Percentiles rank a stretch among this genome's conserved stretches.
Conservation (phyloP, 192 early-diverging fungal species). For the Backusella macrospora region DNA sequence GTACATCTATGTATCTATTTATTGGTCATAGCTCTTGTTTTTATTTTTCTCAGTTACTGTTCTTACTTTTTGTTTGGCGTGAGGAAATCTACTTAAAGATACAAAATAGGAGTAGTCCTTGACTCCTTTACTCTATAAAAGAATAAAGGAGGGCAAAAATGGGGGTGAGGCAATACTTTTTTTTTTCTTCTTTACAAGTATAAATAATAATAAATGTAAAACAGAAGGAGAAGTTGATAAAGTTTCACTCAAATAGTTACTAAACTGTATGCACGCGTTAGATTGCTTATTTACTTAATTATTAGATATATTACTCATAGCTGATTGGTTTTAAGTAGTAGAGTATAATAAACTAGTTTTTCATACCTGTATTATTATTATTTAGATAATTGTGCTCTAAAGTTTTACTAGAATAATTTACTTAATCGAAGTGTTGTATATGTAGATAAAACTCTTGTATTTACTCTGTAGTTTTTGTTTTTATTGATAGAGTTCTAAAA, state of each 20-base stretch:
- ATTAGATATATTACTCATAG: not conserved
- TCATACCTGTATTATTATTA: not conserved
- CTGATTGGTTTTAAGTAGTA: not conserved
- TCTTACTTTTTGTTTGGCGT: constrained; percentile 2
- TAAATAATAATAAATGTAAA: not conserved
- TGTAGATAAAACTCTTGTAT: not conserved
- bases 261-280: not conserved
- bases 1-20: not conserved
- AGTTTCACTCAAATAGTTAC: not conserved
- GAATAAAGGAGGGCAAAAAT: constrained; percentile 8
- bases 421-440: not conserved
- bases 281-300: not conserved
- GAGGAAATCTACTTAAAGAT: not conserved
- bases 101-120: constrained; percentile 3
- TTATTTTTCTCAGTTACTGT: not conserved
- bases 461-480: not conserved
- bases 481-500: too few relatives aligned
- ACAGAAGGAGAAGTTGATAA: not conserved
- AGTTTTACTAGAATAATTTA: not conserved
- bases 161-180: not conserved
- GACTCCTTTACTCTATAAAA: constrained; percentile 10
- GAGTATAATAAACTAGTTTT: not conserved
- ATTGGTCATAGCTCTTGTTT: not conserved
- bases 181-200: constrained; percentile 1
- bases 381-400: not conserved